These are phyloP conservation scores for Fusarium keratoplasticum DNA, from an alignment of 2,329 filamentous ascomycete genomes.

Conservation along the genomic window DNA sequence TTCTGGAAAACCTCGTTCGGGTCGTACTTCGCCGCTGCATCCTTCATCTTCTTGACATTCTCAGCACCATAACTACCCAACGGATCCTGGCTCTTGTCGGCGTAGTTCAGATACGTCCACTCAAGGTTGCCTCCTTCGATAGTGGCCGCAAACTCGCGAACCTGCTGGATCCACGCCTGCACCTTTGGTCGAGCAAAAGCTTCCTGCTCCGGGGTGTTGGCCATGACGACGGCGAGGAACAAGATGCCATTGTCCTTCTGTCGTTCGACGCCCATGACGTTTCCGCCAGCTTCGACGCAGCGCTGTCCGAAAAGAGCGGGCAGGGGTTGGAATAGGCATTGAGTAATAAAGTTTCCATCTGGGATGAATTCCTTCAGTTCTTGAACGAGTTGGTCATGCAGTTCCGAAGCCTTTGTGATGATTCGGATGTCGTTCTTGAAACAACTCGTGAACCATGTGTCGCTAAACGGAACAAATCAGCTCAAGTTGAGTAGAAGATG, in stretches of 20 bases:
- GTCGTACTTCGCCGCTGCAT: slow-evolving; percentile 39
- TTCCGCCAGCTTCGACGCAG: slow-evolving; percentile 21
- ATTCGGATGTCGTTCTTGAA: slow-evolving; percentile 31
- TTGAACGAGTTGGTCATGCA: slow-evolving; percentile 20
- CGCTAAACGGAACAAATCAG: background rate
- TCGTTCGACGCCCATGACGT: slow-evolving; percentile 28
- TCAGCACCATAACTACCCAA: slow-evolving; percentile 37
- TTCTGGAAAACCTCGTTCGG: slow-evolving; percentile 44
- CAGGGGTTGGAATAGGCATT: slow-evolving; percentile 26
- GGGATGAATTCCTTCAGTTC: slow-evolving; percentile 26
- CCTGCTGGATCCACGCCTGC: slow-evolving; percentile 8
- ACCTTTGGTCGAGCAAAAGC: slow-evolving; percentile 15
- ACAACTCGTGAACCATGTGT: slow-evolving; percentile 27
- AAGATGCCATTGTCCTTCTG: slow-evolving; percentile 23
- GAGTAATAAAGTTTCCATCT: slow-evolving; percentile 24
- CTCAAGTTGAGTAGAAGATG: background rate
- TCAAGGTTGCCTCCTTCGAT: slow-evolving; percentile 29
- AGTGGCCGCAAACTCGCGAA: slow-evolving; percentile 18
- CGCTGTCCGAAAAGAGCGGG: slow-evolving; percentile 24
- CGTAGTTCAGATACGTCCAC: slow-evolving; percentile 38
- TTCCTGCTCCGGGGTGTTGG: slow-evolving; percentile 15
- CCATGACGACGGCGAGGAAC: slow-evolving; percentile 23
- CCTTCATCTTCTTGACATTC: slow-evolving; percentile 35
- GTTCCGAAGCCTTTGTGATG: slow-evolving; percentile 21
- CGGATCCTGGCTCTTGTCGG: slow-evolving; percentile 33